Base-by-base conservation (phyloP, 2,329 filamentous ascomycete genomes). In the Dactylonectria estremocensis region DNA sequence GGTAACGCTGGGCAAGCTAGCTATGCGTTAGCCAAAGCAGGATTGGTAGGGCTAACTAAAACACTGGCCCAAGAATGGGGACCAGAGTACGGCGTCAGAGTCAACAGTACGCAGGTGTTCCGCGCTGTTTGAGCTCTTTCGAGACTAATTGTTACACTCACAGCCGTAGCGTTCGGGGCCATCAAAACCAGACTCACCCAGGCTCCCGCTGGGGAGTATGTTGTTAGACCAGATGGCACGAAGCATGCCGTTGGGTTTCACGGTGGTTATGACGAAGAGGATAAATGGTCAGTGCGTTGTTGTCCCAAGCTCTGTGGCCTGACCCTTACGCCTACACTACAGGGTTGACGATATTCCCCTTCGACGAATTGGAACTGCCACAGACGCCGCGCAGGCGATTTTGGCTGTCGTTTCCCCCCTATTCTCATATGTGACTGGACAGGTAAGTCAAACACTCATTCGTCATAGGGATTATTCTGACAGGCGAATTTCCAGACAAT, bases 51-150 rank as follows among this genome's bases (percentile, higher is more conserved):
- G 3, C 87, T 97, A 62, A 95, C 92, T 66, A 97, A 96, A 84
- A 95, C 94, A 2, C 93, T 97, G 77, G 94, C 94, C 2, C 96
- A 97, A 83, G 91, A 97, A 84, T 97, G 94, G 94, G 94, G 94
- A 1, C 94, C 69, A 43, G 58, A 63, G 24, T 69, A 68, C 55
- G 66, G 66, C 14, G 66, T 68, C 14, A 61, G 66, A 50, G 57
- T 40, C 7, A 68, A 68, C 37, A 54, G 66, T 66, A 66, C 16
- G 62, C 31, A 11, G 1, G 16, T 7, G 5, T 2, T 20, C 3
- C 1, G 1, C 2, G 3, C 8, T 3, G 5, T 10, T 22, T 45
- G 5, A n/a, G 24, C 6, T 18, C 8, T 13, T 16, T 22, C 3
- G 3, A n/a, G 8, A 52, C 43, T 61, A 35, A 61, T 35, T 10